Percentiles rank a stretch among this genome's conserved stretches.
These are phyloP conservation scores for Apocynum venetum DNA, from an alignment of 257 asterid species.

Conservation along the genomic window DNA sequence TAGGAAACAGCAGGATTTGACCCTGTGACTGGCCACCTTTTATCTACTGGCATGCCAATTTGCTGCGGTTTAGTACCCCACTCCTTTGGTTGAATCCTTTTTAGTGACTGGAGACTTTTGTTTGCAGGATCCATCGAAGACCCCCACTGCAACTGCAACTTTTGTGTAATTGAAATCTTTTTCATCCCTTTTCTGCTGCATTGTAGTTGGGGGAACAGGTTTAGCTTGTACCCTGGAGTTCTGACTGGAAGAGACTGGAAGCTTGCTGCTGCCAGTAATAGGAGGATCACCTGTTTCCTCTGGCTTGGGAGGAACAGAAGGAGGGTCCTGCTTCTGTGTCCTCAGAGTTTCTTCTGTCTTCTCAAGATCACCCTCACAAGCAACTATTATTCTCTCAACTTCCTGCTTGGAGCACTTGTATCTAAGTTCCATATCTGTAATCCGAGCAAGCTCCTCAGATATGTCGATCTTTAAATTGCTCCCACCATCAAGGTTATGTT, in stretches of 20 bases:
- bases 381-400: slow-evolving; percentile 78
- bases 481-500: slow-evolving; percentile 52
- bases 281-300: slow-evolving; percentile 66
- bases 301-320: slow-evolving; percentile 40
- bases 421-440: slow-evolving; percentile 61
- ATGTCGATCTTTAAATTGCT: slow-evolving; percentile 78
- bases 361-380: slow-evolving; percentile 84
- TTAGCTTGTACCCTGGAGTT: slow-evolving; percentile 40
- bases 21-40: slow-evolving; percentile 49
- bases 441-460: slow-evolving; percentile 79
- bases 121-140: slow-evolving; percentile 54
- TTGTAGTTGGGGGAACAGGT: slow-evolving; percentile 31
- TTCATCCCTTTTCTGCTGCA: slow-evolving; percentile 62
- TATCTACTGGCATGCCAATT: slow-evolving; percentile 44
- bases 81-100: slow-evolving; percentile 59
- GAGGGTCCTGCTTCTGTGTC: slow-evolving; percentile 67
- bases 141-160: slow-evolving; percentile 37
- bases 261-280: slow-evolving; percentile 35
- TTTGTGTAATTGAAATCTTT: slow-evolving; percentile 66
- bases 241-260: slow-evolving; percentile 32
- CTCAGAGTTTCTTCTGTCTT: slow-evolving; percentile 77
- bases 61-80: slow-evolving; percentile 59
- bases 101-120: slow-evolving; percentile 43
- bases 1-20: slow-evolving; percentile 40
- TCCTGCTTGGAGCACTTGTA: slow-evolving; percentile 84